Evolutionary conservation across 257 asterid species (phyloP), one percentile per base, ranked within the genome.

Genomic region (Agastache rugosa): DNA sequence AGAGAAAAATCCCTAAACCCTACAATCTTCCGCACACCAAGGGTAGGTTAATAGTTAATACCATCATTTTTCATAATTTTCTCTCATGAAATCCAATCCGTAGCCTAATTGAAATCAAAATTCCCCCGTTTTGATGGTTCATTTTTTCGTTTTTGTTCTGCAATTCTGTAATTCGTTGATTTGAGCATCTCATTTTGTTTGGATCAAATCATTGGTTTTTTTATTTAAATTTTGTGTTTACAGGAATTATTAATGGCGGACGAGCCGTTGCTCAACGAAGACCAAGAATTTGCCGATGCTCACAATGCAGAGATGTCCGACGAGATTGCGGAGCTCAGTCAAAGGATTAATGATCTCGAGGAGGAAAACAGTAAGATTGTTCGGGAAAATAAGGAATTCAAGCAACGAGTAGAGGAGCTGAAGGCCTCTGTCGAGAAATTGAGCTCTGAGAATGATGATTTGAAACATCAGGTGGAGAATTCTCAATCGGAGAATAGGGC

Each of bases 201-300:
- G 35, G 56, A 42, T 66, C 71, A 12, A 15, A 15, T 23, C 14
- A 8, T 59, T 48, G 39, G 0, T 5, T 77, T 41, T 66, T 25
- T 34, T 35, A 11, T 1, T 55, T 44, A 7, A 35, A 27, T 11
- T 56, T 58, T 74, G 4, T n/a, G 20, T 41, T 66, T 35, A 16
- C 63, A 82, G 89, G 83, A 61, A 53, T 53, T 53, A 45, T 41
- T 50, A 67, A 87, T 87, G 93, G 93, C 91, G 47, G 96, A 88
- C 59, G 87, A 81, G 55, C 44, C 85, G 27, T 64, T 65, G 71
- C 53, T 63, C 76, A 68, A 82, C 77, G 93, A 90, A 47, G 37
- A 31, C 6, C 37, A 31, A 5, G 91, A 86, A 63, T 72, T 82
- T 58, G 72, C 81, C 20, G 91, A 75, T 47, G 89, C 78, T 72